These are phyloP conservation scores for Raffaelea arxii DNA, from an alignment of 2,329 filamentous ascomycete species.

Conservation along the genomic window DNA sequence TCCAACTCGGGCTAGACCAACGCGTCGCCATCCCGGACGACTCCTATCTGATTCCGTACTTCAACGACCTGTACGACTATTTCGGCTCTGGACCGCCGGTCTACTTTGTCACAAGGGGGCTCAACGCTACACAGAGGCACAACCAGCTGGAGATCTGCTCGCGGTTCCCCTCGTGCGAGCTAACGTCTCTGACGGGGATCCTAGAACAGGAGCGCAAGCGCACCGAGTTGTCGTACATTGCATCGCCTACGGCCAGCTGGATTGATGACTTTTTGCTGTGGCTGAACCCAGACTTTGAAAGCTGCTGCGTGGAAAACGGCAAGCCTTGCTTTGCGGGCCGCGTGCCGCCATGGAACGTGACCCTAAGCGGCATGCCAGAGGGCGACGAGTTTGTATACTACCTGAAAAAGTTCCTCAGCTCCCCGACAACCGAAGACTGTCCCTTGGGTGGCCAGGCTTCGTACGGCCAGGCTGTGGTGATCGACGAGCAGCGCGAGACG, in stretches of 20 bases:
- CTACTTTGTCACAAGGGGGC: conserved; percentile 81
- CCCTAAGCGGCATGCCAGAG: conserved; percentile 83
- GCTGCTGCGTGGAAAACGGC: conserved; percentile 60
- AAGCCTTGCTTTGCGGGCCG: conserved; percentile 71
- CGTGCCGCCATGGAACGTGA: conserved; percentile 78
- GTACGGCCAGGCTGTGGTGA: conserved; percentile 74
- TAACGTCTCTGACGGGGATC: conserved; percentile 76
- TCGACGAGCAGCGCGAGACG: conserved; percentile 56
- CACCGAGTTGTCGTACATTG: conserved; percentile 76
- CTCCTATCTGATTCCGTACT: conserved; percentile 92
- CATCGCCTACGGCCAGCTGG: conserved; percentile 86
- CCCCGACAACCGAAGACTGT: conserved; percentile 74
- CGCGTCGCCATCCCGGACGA: conserved; percentile 87
- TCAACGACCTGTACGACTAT: conserved; percentile 91
- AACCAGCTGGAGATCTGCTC: conserved; percentile 85
- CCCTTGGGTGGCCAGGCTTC: conserved; percentile 81
- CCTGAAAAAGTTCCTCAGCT: conserved; percentile 68
- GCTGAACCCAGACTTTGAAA: conserved; percentile 78
- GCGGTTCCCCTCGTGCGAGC: conserved; percentile 79
- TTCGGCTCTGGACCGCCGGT: conserved; percentile 87
- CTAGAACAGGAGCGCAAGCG: conserved; percentile 92
- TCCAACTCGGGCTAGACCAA: conserved; percentile 85
- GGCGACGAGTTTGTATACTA: conserved; percentile 86
- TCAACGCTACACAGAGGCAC: conserved; percentile 65
- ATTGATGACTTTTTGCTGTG: conserved; percentile 94